Conservation (phyloP, 2,329 filamentous ascomycete species). For the Colletotrichum theobromicola region DNA sequence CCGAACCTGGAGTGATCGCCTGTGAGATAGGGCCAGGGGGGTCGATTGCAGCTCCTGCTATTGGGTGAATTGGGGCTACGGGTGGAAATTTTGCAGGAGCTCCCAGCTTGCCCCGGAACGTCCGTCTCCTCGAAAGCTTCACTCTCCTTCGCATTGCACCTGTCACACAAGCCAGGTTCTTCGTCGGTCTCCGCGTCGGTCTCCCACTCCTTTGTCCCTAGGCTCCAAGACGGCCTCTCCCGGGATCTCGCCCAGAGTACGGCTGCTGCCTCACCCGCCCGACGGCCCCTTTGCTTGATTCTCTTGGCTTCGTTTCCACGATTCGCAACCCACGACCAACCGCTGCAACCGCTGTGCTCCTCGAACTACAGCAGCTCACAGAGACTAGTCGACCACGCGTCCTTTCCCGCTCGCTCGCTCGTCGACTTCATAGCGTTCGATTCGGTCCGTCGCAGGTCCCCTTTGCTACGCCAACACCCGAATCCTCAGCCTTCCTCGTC, state of each 20-base stretch:
- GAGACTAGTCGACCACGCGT: not conserved
- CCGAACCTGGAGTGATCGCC: constrained; percentile 2
- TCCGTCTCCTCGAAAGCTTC: constrained; percentile 8
- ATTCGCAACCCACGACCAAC: not conserved
- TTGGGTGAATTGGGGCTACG: constrained; percentile 1
- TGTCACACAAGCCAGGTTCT: not conserved
- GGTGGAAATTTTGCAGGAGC: constrained; percentile 21
- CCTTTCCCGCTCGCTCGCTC: not conserved
- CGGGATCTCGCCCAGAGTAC: not conserved
- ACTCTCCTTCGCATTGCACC: not conserved
- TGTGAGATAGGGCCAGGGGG: not conserved
- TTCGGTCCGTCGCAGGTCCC: not conserved
- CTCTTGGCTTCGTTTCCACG: constrained; percentile 8
- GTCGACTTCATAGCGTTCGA: not conserved
- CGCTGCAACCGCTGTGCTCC: not conserved
- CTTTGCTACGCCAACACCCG: not conserved
- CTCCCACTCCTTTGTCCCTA: not conserved
- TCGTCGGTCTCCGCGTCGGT: not conserved
- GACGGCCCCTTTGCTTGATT: constrained; percentile 9
- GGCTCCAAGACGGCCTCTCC: constrained; percentile 6
- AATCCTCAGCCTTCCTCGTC: not conserved
- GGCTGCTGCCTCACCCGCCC: not conserved
- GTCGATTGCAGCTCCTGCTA: constrained; percentile 7
- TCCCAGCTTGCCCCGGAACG: constrained; percentile 13
- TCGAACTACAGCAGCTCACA: constrained; percentile 2